Base-by-base conservation (phyloP, 2,329 filamentous ascomycete species). In the Allantophomopsis cytisporea region DNA sequence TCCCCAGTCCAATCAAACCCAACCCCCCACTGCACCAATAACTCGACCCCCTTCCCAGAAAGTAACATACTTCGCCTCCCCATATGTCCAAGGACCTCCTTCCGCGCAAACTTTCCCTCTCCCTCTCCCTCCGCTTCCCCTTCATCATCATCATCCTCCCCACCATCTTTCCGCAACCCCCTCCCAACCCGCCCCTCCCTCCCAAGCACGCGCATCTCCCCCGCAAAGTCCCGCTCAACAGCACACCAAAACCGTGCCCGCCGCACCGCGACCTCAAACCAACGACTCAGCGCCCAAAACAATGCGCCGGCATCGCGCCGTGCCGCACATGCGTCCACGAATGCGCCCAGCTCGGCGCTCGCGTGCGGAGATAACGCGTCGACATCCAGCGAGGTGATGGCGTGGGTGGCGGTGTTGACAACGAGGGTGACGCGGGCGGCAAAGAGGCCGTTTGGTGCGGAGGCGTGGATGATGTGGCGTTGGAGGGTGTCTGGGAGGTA, bases 1-100 rank as follows among this genome's bases (percentile, higher is more conserved):
- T 84, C 80, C 5, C 80, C 80, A 0, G 78, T 79, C 80, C 79
- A 84, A 54, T 84, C 80, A 50, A 84, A 82, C 2, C 59, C 57
- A 34, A 82, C 75, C 36, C 57, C 62, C 80, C 80, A 85, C 41
- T 67, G 62, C 1, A 84, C 58, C 18, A 73, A 57, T 40, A 60
- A 47, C 45, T 53, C 49, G 11, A 51, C 50, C 4, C 48, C 44
- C 7, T 48, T 41, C n/a, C 38, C 44, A 1, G 31, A 39, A 13
- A 66, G 51, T 5, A 70, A 44, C 40, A 54, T 48, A 34, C 58
- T 57, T n/a, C 65, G 68, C 35, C 66, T 63, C 2, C 71, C 72
- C 50, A 79, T 60, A 33, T 71, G 65, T 1, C 66, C 63, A 1
- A 74, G 51, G 10, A 83, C 43, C 5, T 76, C 66, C 1, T 57